Evolutionary conservation across 1,284 basidiomycete species (phyloP), one percentile per base, ranked within the genome.

Genomic region (Leccinum subrobustum): DNA sequence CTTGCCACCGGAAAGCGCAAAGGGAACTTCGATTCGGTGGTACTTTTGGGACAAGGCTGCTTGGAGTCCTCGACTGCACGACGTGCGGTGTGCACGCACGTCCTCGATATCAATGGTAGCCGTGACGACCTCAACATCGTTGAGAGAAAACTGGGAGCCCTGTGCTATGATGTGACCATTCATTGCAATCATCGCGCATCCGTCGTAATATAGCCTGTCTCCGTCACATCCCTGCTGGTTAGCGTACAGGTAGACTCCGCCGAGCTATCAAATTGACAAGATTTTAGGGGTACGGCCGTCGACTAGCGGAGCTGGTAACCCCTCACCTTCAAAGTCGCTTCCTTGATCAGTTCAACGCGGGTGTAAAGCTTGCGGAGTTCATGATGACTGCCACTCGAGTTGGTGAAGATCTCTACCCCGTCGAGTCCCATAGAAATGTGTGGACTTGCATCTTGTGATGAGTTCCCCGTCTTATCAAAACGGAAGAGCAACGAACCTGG

Each of bases 211-310:
- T 1, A 98, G 81, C 27, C 96, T 86, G 73, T 99, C 96, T 3
- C 97, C 96, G 72, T 99, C 96, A 72, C 97, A 99, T 5, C 97
- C 96, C 81, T 98, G 96, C 73, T 99, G 96, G 73, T 99, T 99
- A 8, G 96, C 93, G 68, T 99, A 99, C 7, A 99, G 84, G 75
- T 99, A 99, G 56, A 98, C 87, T 4, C 97, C 96, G 20, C 96
- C 97, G 33, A 95, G 84, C 95, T 97, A 66, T 47, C 20, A 20
- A 47, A 7, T 47, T 4, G 6, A 35, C 9, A 14, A 20, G 6
- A 4, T 23, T 52, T 11, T 2, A 35, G 7, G 29, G 20, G 18
- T 33, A 53, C 11, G 6, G 25, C 16, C 18, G 7, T 44, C 25
- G 9, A 42, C 25, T 51, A 39, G 54, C 7, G 16, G 18, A 23